A percentile compares a stretch with the other conserved stretches of the same genome.
These are phyloP conservation scores for Coriaria nepalensis DNA, from an alignment of 306 rosid genomes.

Conservation along the genomic window DNA sequence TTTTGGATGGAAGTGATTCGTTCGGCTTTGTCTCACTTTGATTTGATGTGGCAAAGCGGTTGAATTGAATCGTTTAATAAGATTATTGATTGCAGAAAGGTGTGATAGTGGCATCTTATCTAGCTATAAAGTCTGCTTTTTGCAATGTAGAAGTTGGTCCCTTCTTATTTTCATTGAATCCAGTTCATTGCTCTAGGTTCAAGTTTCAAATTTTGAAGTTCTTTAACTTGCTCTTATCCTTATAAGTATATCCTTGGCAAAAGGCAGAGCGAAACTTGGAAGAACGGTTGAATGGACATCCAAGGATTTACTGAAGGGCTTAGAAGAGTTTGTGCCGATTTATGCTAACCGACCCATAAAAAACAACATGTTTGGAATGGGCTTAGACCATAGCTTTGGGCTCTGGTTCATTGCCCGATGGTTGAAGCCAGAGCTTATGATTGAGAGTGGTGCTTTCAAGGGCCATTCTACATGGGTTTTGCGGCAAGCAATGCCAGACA, in stretches of 20 bases:
- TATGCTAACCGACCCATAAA: constrained; percentile 82
- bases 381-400: constrained; percentile 99
- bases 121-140: too few species aligned
- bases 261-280: constrained; percentile 99
- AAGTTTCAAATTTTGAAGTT: constrained; percentile 15
- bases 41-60: too few species aligned
- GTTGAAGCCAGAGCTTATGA: constrained; percentile 90
- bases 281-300: constrained; percentile 88
- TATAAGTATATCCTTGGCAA: constrained; percentile 67
- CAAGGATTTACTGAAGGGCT: constrained; percentile 72
- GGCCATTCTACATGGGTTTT: constrained; percentile 99
- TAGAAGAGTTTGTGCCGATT: constrained; percentile 85
- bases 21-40: too few species aligned
- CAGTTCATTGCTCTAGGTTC: constrained; percentile 14
- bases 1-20: too few species aligned
- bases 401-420: constrained; percentile 90
- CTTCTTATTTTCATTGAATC: neutral
- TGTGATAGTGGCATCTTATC: too few species aligned
- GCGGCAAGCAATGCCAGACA: constrained; percentile 86
- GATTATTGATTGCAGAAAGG: too few species aligned
- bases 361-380: constrained; percentile 91
- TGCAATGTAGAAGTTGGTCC: too few species aligned
- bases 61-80: too few species aligned
- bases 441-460: constrained; percentile 97
- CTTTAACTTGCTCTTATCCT: constrained; percentile 25